Percentiles rank a stretch among this genome's conserved stretches.
These are phyloP conservation scores for Ochromonas danica DNA, from an alignment of 108 stramenopile species.

Conservation along the genomic window DNA sequence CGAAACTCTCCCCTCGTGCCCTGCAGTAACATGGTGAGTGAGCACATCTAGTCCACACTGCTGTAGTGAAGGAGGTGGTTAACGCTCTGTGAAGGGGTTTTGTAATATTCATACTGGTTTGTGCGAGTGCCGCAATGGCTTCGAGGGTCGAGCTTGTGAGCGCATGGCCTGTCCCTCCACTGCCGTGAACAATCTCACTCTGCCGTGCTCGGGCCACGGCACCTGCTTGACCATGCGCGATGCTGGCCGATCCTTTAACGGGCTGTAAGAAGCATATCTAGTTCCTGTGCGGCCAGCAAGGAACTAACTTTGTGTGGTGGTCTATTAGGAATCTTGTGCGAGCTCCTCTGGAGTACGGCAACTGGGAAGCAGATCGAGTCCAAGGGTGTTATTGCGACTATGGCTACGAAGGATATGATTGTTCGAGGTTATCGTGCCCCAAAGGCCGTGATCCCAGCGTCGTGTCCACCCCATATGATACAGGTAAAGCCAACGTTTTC, in stretches of 20 bases:
- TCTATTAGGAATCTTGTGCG: conserved; percentile 35
- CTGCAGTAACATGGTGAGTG: conserved; percentile 1
- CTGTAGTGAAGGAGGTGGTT: neutral
- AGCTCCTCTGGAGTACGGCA: conserved; percentile 42
- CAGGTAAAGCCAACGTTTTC: neutral
- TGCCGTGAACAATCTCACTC: neutral
- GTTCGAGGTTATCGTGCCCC: conserved; percentile 50
- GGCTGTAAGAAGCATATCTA: neutral
- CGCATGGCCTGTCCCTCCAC: neutral
- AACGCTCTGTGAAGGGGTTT: neutral
- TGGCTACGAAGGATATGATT: conserved; percentile 60
- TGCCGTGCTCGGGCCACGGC: conserved; percentile 27
- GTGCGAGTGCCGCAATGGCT: conserved; percentile 25
- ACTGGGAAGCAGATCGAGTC: conserved; percentile 62
- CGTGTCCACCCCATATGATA: neutral
- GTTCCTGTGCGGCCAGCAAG: neutral
- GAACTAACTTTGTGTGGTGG: too few relatives aligned
- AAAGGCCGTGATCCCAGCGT: neutral
- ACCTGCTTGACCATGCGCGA: conserved; percentile 22
- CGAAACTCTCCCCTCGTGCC: neutral
- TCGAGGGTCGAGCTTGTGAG: conserved; percentile 29
- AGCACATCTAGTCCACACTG: neutral
- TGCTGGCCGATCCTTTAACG: neutral
- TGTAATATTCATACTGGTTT: conserved; percentile 11
- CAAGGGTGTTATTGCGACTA: conserved; percentile 62